A percentile compares a stretch with the other conserved stretches of the same genome.
Evolutionary conservation across 2,329 filamentous ascomycete species (phyloP).

Genomic region (Exophiala phaeomuriformis): DNA sequence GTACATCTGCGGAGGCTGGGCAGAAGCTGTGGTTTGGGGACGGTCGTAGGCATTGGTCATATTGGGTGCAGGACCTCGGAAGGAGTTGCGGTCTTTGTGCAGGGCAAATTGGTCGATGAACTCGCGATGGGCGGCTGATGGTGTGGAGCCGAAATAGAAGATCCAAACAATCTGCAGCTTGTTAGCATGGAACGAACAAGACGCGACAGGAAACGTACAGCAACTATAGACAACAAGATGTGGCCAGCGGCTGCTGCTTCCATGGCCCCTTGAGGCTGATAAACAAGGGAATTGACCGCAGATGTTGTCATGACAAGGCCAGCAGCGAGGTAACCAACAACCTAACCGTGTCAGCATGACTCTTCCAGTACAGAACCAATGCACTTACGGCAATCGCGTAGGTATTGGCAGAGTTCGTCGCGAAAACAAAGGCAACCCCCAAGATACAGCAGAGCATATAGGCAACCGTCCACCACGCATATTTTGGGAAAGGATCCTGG

Average conservation of each 20-base stretch:
- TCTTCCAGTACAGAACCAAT: background rate
- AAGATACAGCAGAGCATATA: slow-evolving; percentile 79
- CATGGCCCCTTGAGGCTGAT: slow-evolving; percentile 62
- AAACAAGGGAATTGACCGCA: slow-evolving; percentile 78
- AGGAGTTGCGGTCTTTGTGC: slow-evolving; percentile 60
- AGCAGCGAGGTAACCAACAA: slow-evolving; percentile 78
- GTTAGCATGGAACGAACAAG: slow-evolving; percentile 8
- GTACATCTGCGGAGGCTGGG: slow-evolving; percentile 84
- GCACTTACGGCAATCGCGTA: slow-evolving; percentile 74
- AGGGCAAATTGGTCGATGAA: slow-evolving; percentile 95
- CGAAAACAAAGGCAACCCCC: slow-evolving; percentile 74
- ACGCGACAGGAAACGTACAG: slow-evolving; percentile 51
- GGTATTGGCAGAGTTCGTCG: slow-evolving; percentile 72
- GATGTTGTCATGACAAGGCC: slow-evolving; percentile 81
- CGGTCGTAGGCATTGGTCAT: slow-evolving; percentile 57
- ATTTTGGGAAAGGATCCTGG: slow-evolving; percentile 64
- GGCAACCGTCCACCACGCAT: slow-evolving; percentile 83
- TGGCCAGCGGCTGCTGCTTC: slow-evolving; percentile 88
- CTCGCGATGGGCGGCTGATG: slow-evolving; percentile 73
- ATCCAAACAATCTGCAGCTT: slow-evolving; percentile 83
- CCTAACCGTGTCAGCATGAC: slow-evolving; percentile 33
- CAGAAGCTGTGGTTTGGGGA: slow-evolving; percentile 74
- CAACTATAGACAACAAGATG: slow-evolving; percentile 86
- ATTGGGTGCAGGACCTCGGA: slow-evolving; percentile 38
- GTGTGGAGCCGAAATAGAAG: slow-evolving; percentile 94